A percentile compares a stretch with the other conserved stretches of the same genome.
Conservation (phyloP, 768 basidiomycete genomes). For the Roridomyces roridus region DNA sequence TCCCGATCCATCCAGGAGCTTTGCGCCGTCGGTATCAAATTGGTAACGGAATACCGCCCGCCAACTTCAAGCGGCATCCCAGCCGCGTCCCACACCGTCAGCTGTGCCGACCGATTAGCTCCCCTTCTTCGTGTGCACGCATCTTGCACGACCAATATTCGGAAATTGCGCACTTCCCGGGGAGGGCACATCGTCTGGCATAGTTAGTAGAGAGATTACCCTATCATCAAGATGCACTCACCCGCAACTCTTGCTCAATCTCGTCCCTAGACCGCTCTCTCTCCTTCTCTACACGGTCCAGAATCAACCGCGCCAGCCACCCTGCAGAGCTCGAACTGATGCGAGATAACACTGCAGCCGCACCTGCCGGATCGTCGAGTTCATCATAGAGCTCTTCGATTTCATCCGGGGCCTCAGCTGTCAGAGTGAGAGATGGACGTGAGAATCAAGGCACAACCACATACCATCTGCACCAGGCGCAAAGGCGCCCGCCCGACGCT, state of each 20-base stretch:
- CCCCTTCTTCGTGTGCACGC: conserved; percentile 57
- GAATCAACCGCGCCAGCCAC: conserved; percentile 65
- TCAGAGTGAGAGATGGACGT: not conserved
- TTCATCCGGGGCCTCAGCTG: conserved; percentile 51
- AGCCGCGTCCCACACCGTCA: conserved; percentile 86
- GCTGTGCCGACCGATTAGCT: conserved; percentile 66
- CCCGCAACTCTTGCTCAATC: conserved; percentile 77
- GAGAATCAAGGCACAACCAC: conserved; percentile 15
- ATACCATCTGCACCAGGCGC: conserved; percentile 47
- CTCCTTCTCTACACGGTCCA: conserved; percentile 53
- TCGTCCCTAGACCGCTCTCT: conserved; percentile 59
- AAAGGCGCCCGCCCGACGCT: conserved; percentile 60
- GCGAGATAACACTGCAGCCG: conserved; percentile 47
- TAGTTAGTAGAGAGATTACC: too few species aligned
- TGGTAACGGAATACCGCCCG: conserved; percentile 76
- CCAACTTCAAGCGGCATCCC: conserved; percentile 63
- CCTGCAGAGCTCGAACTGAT: conserved; percentile 56
- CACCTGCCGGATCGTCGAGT: conserved; percentile 62
- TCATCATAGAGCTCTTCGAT: conserved; percentile 67
- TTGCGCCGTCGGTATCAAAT: conserved; percentile 69
- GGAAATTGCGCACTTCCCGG: conserved; percentile 77
- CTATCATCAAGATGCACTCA: conserved; percentile 37
- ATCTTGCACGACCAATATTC: conserved; percentile 74
- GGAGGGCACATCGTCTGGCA: conserved; percentile 66
- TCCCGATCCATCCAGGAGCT: conserved; percentile 75